Evolutionary conservation across 768 basidiomycete species (phyloP), one percentile per base, ranked within the genome.

Genomic region (Suillus tomentosus): DNA sequence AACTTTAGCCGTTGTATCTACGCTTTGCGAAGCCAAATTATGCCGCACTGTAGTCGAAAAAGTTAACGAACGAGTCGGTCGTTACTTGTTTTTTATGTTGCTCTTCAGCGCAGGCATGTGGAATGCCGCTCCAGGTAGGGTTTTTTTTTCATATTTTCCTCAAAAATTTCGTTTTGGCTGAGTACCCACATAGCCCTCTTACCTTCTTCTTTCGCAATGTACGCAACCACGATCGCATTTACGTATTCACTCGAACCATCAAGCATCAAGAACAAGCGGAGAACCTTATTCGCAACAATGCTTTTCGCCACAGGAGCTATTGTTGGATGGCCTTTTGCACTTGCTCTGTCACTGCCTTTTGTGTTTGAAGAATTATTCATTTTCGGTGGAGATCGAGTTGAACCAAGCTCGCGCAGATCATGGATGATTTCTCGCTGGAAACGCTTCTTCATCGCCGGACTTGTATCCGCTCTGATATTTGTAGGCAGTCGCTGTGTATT

Each of bases 251-350:
- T 91, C 50, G 79, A 82, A 50, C 87, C 89, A 5, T 79, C 90
- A 0, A 87, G 82, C 68, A 71, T 79, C 66, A 70, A 73, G 47
- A 83, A 89, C 71, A 72, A 78, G 65, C 79, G 79, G 54, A 82
- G 90, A 40, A 88, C 90, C 11, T 74, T 90, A 34, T 77, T 81
- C 9, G 87, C 91, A 0, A 92, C 92, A 0, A 64, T 90, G 54
- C 77, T 82, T 56, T 93, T 95, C 72, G 94, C 92, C 2, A 73
- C 87, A 7, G 96, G 94, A 6, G 93, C 88, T 2, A 85, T 99
- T 58, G 85, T 98, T 40, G 97, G 96, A 6, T 99, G 97, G 97
- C 97, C 97, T 7, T 99, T 99, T 74, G 82, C 92, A n/a, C 82
- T 95, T 19, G 88, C 92, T 0, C 81, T 98, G 8, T 87, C 93